Evolutionary conservation across 768 basidiomycete genomes (phyloP).

Genomic region (Strobilomyces confusus): DNA sequence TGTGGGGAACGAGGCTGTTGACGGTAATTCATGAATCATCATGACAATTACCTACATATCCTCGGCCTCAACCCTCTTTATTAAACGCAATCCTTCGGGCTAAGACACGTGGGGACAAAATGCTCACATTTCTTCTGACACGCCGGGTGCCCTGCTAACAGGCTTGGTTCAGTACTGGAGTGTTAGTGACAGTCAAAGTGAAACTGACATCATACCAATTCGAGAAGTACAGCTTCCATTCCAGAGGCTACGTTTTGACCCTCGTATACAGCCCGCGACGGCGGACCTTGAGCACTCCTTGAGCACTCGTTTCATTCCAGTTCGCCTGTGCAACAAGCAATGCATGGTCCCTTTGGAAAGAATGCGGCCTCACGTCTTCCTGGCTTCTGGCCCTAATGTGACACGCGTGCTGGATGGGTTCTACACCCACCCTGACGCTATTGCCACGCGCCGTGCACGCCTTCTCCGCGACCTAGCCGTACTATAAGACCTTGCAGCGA

Average conservation of each 20-base stretch:
- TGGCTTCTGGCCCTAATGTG: constrained; percentile 25
- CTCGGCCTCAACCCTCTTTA: constrained; percentile 21
- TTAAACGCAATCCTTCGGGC: constrained; percentile 9
- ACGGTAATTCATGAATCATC: constrained; percentile 23
- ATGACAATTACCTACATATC: constrained; percentile 21
- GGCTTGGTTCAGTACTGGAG: neutral
- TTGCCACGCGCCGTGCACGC: constrained; percentile 29
- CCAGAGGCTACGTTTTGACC: constrained; percentile 12
- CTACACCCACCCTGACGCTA: constrained; percentile 21
- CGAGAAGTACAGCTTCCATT: constrained; percentile 8
- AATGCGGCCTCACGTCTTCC: constrained; percentile 33
- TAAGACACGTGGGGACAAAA: constrained; percentile 16
- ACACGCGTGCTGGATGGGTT: constrained; percentile 20
- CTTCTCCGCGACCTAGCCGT: constrained; percentile 14
- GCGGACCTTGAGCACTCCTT: constrained; percentile 15
- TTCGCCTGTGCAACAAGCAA: constrained; percentile 29
- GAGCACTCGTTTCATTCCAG: constrained; percentile 26
- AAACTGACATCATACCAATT: neutral
- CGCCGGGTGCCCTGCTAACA: constrained; percentile 2
- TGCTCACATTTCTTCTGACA: constrained; percentile 13
- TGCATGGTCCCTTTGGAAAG: constrained; percentile 25
- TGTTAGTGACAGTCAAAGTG: constrained; percentile 6
- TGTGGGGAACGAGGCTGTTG: constrained; percentile 28
- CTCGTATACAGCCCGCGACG: constrained; percentile 11
- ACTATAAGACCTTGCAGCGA: constrained; percentile 23